Conservation (phyloP, 2,329 filamentous ascomycete genomes). For the Trichoderma sp. region DNA sequence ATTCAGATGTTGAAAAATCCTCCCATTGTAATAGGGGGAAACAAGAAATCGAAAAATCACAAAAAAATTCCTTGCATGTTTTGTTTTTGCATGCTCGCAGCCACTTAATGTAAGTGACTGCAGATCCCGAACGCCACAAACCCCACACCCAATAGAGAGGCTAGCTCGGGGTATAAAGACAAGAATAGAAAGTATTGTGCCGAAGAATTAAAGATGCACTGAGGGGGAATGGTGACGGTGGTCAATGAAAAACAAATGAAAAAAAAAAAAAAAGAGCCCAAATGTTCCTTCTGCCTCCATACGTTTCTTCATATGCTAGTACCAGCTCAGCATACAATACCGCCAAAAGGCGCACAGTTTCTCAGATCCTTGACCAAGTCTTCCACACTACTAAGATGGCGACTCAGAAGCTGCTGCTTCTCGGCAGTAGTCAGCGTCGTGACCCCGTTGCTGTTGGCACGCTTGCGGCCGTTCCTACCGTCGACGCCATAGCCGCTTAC, state of each 20-base stretch:
- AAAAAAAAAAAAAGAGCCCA: background rate
- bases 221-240: background rate
- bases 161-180: background rate
- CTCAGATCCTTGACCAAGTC: constrained; percentile 81
- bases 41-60: background rate
- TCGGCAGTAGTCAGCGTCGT: constrained; percentile 67
- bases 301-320: background rate
- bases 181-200: background rate
- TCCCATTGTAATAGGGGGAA: background rate
- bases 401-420: constrained; percentile 75
- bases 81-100: constrained; percentile 6
- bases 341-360: constrained; percentile 72
- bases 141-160: background rate
- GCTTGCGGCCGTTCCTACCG: constrained; percentile 28
- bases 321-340: constrained; percentile 45
- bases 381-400: constrained; percentile 77
- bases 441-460: constrained; percentile 37
- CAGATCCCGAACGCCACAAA: background rate
- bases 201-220: background rate
- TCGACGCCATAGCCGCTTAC: constrained; percentile 50
- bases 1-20: constrained; percentile 5
- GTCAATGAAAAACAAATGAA: background rate
- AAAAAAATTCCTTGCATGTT: background rate
- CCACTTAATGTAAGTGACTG: background rate
- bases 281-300: background rate